Evolutionary conservation across 192 early-diverging fungal species (phyloP).

Genomic region (Rhizoclosmatium sp.): DNA sequence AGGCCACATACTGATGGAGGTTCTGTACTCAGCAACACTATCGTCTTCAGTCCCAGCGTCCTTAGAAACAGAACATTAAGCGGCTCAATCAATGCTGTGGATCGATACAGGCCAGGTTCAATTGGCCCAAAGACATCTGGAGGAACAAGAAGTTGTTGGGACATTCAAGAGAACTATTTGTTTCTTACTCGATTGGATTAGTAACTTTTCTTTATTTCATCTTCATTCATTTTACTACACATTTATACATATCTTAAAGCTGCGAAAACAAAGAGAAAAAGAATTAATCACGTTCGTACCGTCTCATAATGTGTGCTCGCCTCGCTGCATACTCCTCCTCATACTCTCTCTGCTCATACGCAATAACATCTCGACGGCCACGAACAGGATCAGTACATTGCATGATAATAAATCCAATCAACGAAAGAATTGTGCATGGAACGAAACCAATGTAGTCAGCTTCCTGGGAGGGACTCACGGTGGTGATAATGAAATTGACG

Average conservation of each 20-base stretch:
- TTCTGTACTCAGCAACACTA: conserved; percentile 84
- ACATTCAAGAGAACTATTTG: too few relatives aligned
- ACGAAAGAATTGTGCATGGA: conserved; percentile 23
- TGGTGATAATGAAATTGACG: conserved; percentile 36
- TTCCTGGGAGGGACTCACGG: background rate
- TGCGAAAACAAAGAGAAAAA: too few relatives aligned
- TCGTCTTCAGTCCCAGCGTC: conserved; percentile 78
- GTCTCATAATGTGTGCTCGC: too few relatives aligned
- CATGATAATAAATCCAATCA: conserved; percentile 25
- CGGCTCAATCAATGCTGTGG: conserved; percentile 71
- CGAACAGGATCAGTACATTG: conserved; percentile 12
- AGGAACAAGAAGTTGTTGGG: conserved; percentile 2
- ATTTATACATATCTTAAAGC: too few relatives aligned
- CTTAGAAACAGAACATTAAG: conserved; percentile 83
- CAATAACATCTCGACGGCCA: conserved; percentile 12
- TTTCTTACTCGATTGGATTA: too few relatives aligned
- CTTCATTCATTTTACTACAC: too few relatives aligned
- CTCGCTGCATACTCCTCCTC: background rate
- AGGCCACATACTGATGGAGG: conserved; percentile 31
- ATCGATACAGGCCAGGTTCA: conserved; percentile 88
- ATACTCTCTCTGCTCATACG: conserved; percentile 26
- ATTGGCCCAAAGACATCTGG: conserved; percentile 89
- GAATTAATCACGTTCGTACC: too few relatives aligned
- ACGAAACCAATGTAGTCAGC: conserved; percentile 27
- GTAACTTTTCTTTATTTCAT: too few relatives aligned